Evolutionary conservation across 768 basidiomycete species (phyloP), one percentile per base, ranked within the genome.

Genomic region (Agaricus sinodeliciosus): DNA sequence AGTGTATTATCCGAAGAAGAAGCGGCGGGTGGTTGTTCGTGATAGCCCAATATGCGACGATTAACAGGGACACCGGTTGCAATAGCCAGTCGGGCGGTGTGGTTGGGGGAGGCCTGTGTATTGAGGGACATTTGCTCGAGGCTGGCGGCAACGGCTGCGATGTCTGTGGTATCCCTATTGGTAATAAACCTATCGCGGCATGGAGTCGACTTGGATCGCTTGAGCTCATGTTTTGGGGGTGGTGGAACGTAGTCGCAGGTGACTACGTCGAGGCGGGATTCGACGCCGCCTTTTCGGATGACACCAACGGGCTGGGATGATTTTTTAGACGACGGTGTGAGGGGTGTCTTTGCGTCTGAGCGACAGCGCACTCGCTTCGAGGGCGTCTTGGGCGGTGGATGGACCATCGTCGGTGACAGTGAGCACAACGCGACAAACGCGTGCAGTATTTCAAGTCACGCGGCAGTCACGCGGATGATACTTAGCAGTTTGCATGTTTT

Each of bases 31-130:
- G 94, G 93, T 13, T 82, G 82, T 63, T 94, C 91, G 64, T 91
- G 87, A 67, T 93, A 96, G 4, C 88, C 85, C 6, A 96, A 78
- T 47, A 96, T 86, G 31, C 93, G 86, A 19, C 85, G 81, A 61
- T 86, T 88, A 48, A 88, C 67, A 9, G 85, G 82, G 12, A 92
- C 77, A 18, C 88, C 89, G 0, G 87, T 79, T 1, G 90, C 89
- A 0, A 78, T 82, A 5, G 80, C 85, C 16, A 92, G 77, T 37
- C 90, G 80, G 9, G 87, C 85, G 0, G 88, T 87, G 62, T 91
- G 90, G 0, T 83, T 80, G 1, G 88, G 88, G 0, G 89, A 90
- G 1, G 77, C 71, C 40, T 76, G 72, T 0, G 81, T 69, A 63
- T 83, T 81, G 59, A 84, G 66, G 51, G 78, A 68, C 69, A 85